Evolutionary conservation across 768 basidiomycete genomes (phyloP), one percentile per base, ranked within the genome.

Genomic region (Pulveroboletus sp.): DNA sequence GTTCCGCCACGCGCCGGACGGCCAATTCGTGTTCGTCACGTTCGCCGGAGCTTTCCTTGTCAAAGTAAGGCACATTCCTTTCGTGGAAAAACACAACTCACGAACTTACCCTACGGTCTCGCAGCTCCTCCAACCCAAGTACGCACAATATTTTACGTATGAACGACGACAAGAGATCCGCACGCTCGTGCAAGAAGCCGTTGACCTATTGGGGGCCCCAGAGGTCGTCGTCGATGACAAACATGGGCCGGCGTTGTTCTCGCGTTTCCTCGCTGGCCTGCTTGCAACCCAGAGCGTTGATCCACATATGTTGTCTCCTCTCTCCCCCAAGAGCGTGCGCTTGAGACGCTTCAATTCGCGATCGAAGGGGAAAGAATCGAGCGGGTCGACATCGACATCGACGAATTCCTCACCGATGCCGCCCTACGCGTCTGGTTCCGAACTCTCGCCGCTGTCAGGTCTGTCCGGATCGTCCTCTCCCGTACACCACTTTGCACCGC

Each of bases 21-120:
- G 85, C 1, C 84, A 90, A 55, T 83, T 81, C 51, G 82, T 91
- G 10, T 89, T 91, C 57, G 76, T 83, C 22, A 87, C 84, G 1
- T 91, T 90, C 54, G 89, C 89, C 10, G 81, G 83, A 9, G 83
- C 89, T 2, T 92, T 92, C 73, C 73, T 93, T 14, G 77, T 93
- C 55, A 91, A 92, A 75, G 86, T 83, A 61, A 42, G 68, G 13
- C 11, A 23, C 32, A 9, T 31, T 22, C 17, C 22, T 45, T 35
- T 24, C 43, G 39, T 7, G 4, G 9, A 13, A 22, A 45, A n/a
- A n/a, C n/a, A 20, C 10, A 9, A 3, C 14, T 16, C 23, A 23
- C 34, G 23, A 34, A 54, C 40, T 52, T 29, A 43, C 40, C 23
- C 23, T 14, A n/a, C 20, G 20, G 3, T 5, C 32, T 23, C n/a